phyloP scores from a whole-genome alignment of 2,329 filamentous ascomycete genomes.

The Graphium sp. region DNA sequence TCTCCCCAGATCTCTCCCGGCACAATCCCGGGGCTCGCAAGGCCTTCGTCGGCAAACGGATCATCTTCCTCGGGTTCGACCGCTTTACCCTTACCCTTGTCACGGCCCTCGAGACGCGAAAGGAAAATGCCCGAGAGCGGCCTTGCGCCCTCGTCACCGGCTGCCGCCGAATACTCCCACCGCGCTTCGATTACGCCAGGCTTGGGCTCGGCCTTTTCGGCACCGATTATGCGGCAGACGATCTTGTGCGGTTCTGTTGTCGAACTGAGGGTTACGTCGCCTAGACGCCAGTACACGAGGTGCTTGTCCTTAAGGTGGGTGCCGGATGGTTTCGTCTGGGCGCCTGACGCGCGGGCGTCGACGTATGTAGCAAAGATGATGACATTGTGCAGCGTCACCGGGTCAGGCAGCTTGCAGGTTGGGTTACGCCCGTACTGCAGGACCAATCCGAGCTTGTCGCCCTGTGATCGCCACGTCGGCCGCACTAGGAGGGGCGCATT shows the following conservation, averaged over 20 bases:
- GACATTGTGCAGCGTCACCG: constrained; percentile 48
- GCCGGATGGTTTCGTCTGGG: constrained; percentile 65
- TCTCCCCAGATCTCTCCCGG: constrained; percentile 40
- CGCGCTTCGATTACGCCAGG: constrained; percentile 67
- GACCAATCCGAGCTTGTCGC: constrained; percentile 72
- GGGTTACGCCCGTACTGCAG: constrained; percentile 77
- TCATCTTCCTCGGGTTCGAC: constrained; percentile 30
- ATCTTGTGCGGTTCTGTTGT: constrained; percentile 55
- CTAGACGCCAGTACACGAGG: constrained; percentile 65
- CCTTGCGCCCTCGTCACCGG: constrained; percentile 24
- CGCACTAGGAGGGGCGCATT: constrained; percentile 60
- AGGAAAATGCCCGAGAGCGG: constrained; percentile 47
- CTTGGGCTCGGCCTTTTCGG: constrained; percentile 52
- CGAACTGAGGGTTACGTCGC: constrained; percentile 57
- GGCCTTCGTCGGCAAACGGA: constrained; percentile 46
- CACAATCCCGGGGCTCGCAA: constrained; percentile 7
- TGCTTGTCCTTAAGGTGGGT: constrained; percentile 64
- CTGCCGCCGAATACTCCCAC: constrained; percentile 45
- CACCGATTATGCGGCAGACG: constrained; percentile 62
- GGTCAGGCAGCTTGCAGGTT: constrained; percentile 26
- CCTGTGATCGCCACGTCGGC: constrained; percentile 68
- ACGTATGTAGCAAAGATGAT: constrained; percentile 58
- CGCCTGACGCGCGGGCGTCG: constrained; percentile 44
- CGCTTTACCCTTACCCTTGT: constrained; percentile 36
- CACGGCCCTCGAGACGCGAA: constrained; percentile 29